These are phyloP conservation scores for Cryptococcus sp. DNA, from an alignment of 1,284 basidiomycete genomes.

Conservation along the genomic window DNA sequence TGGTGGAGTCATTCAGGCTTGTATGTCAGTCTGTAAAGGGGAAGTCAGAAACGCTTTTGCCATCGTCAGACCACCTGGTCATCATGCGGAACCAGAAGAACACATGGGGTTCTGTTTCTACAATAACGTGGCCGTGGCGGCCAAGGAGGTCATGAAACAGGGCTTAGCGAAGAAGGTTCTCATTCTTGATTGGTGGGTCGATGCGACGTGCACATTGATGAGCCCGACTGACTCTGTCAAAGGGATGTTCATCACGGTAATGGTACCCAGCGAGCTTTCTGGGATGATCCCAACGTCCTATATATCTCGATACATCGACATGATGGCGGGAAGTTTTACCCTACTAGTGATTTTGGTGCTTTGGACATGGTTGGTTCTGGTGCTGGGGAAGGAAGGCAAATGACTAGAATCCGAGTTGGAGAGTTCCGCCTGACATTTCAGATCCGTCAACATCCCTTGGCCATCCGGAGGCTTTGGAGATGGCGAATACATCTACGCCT, in stretches of 20 bases:
- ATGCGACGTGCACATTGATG: not conserved
- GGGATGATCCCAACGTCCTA: slow-evolving; percentile 83
- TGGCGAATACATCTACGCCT: slow-evolving; percentile 93
- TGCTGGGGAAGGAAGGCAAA: slow-evolving; percentile 74
- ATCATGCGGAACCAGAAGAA: slow-evolving; percentile 96
- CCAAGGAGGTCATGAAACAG: slow-evolving; percentile 67
- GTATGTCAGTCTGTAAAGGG: slow-evolving; percentile 76
- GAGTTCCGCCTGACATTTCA: not conserved
- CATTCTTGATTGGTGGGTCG: slow-evolving; percentile 86
- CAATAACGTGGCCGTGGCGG: slow-evolving; percentile 95
- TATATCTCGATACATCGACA: slow-evolving; percentile 96
- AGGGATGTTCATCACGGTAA: slow-evolving; percentile 99
- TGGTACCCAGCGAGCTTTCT: slow-evolving; percentile 92
- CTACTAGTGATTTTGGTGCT: slow-evolving; percentile 81
- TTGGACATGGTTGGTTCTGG: slow-evolving; percentile 82
- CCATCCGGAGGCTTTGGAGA: slow-evolving; percentile 82
- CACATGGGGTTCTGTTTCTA: slow-evolving; percentile 99
- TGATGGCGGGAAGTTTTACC: slow-evolving; percentile 87
- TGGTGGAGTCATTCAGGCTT: slow-evolving; percentile 90
- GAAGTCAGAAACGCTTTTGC: slow-evolving; percentile 85
- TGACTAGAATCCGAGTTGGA: slow-evolving; percentile 16
- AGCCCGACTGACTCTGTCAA: not conserved
- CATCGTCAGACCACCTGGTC: slow-evolving; percentile 93
- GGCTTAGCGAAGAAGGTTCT: slow-evolving; percentile 72
- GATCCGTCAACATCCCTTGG: slow-evolving; percentile 98